Conservation (phyloP, 2,329 filamentous ascomycete genomes). For the Venturia asperata region DNA sequence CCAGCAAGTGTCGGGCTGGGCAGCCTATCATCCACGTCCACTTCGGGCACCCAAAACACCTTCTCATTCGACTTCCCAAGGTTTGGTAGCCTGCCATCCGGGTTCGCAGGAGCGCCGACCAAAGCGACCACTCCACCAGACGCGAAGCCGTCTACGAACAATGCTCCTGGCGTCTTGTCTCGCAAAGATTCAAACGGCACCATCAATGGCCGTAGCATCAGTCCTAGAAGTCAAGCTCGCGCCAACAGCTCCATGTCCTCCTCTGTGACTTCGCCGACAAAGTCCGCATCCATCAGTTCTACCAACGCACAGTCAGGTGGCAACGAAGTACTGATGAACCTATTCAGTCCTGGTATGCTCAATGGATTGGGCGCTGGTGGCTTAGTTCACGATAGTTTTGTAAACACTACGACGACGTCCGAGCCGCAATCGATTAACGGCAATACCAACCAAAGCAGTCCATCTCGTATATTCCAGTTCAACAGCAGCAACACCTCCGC, state of each 20-base stretch:
- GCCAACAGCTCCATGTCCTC: constrained; percentile 23
- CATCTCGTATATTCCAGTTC: constrained; percentile 45
- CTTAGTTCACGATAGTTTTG: constrained; percentile 20
- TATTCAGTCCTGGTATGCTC: constrained; percentile 53
- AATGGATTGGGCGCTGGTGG: constrained; percentile 28
- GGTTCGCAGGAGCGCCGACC: constrained; percentile 42
- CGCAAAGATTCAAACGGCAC: constrained; percentile 29
- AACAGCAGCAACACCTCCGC: constrained; percentile 42
- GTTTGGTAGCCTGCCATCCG: constrained; percentile 67
- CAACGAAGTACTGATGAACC: constrained; percentile 40
- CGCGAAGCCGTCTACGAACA: constrained; percentile 21
- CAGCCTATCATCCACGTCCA: constrained; percentile 34
- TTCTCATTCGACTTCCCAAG: constrained; percentile 96
- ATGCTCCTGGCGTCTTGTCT: constrained; percentile 24
- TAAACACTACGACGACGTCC: constrained; percentile 17
- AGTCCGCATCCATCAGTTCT: constrained; percentile 20
- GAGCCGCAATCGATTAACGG: constrained; percentile 25
- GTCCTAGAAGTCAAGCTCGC: constrained; percentile 30
- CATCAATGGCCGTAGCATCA: constrained; percentile 28
- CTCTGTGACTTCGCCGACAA: constrained; percentile 26
- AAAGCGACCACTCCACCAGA: constrained; percentile 25
- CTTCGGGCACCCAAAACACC: constrained; percentile 49
- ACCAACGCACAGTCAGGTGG: neutral
- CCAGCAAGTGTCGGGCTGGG: constrained; percentile 40
- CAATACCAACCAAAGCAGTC: constrained; percentile 36